Evolutionary conservation across 352 stramenopile species (phyloP), one percentile per base, ranked within the genome.

Genomic region (Pythium oligandrum): DNA sequence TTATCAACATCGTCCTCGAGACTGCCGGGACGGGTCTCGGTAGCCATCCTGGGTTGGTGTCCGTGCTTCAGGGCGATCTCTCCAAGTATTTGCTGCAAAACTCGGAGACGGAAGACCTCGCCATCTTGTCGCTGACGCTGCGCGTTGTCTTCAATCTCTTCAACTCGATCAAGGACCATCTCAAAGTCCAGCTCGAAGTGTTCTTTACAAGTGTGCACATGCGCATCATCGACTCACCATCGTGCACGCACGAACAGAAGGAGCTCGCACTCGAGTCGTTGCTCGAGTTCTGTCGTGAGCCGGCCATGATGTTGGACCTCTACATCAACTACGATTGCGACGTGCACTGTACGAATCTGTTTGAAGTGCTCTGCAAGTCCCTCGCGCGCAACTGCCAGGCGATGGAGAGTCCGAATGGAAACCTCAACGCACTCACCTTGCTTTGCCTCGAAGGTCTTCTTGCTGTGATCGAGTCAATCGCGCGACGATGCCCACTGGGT

Each of bases 311-410:
- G 92, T 82, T 98, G 32, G 96, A 99, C 64, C 64, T 99, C 8
- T 99, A 99, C 70, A 92, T 98, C 50, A 99, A 99, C 73, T 99
- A 99, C 72, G 97, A 99, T 72, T 99, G 96, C 66, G 96, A 99
- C 62, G 92, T 99, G 32, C 85, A 98, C 55, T 99, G 97, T 69
- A 98, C 95, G 7, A 99, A 99, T 64, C 79, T 99, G 6, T 99
- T 98, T 67, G 96, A 99, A 65, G 89, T 91, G 40, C 84, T 99
- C 49, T 98, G 91, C 68, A 95, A 92, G 48, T 96, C 90, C 5
- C 78, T 99, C 12, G 84, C 89, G 12, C 84, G 86, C 40, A 93
- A 93, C 53, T 91, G 83, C 51, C 75, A 92, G 55, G 82, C 62
- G 6, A 89, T 89, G 72, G 75, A 78, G 40, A 75, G 74, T 30